Percentiles rank a stretch among this genome's conserved stretches.
These are phyloP conservation scores for Begonia fuchsioides DNA, from an alignment of 306 rosid species.

Conservation along the genomic window DNA sequence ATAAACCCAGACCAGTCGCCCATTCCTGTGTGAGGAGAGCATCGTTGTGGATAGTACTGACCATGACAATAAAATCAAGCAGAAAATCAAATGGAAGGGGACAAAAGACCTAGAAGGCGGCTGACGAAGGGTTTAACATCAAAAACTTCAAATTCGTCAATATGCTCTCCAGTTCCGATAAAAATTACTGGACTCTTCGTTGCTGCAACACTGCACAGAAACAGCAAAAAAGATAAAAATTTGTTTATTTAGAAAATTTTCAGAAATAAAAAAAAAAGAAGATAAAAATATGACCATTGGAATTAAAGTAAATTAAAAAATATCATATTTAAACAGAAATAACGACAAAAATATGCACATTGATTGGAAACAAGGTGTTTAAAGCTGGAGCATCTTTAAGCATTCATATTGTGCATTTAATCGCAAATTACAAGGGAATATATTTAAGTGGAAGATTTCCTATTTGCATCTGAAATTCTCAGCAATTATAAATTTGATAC, in stretches of 20 bases:
- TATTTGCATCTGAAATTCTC: too few relatives aligned
- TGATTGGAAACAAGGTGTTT: background rate
- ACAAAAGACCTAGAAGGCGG: conserved; percentile 48
- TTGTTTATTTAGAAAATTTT: background rate
- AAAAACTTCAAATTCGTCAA: conserved; percentile 83
- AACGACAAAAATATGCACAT: background rate
- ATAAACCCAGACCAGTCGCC: conserved; percentile 78
- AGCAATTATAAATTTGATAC: conserved; percentile 7
- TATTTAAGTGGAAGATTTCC: background rate
- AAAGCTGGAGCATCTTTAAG: background rate
- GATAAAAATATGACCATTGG: background rate
- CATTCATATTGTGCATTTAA: background rate
- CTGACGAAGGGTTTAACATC: conserved; percentile 84
- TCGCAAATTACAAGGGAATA: background rate
- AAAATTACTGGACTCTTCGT: conserved; percentile 81
- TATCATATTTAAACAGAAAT: background rate
- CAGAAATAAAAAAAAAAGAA: background rate
- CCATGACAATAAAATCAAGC: conserved; percentile 1
- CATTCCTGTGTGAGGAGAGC: conserved; percentile 39
- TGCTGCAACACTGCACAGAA: conserved; percentile 58
- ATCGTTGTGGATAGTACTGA: background rate
- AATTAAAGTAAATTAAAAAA: background rate
- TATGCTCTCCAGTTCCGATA: conserved; percentile 78
- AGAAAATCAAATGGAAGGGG: conserved; percentile 3
- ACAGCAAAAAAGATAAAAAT: conserved; percentile 2